Evolutionary conservation across 176 grass and related monocot species (phyloP), one percentile per base, ranked within the genome.

Genomic region (Cenchrus purpureus): DNA sequence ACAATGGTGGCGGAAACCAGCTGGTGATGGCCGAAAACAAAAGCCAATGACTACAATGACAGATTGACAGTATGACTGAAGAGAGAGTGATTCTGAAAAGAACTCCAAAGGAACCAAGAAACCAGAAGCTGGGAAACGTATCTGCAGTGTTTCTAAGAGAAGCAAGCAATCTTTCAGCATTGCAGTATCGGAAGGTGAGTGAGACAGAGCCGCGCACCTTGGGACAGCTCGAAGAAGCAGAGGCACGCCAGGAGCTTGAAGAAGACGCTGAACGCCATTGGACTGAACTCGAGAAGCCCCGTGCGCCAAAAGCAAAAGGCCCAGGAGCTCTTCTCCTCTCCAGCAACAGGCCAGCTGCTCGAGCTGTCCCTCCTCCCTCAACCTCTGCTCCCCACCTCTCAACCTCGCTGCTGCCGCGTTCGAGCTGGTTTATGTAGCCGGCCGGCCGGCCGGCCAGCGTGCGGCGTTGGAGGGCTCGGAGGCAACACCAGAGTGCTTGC

Each of bases 221-320:
- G 84, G 16, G 85, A 78, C 37, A 79, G 76, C 42, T 78, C 59
- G 52, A 88, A 20, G 75, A 78, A 50, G 77, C 69, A 83, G 85
- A 93, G 71, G 84, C 71, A 85, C 7, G 66, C 76, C 29, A 90
- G 66, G 81, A 81, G 57, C 76, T 79, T 68, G 84, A 87, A 51
- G 62, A 82, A 57, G 74, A 73, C 74, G 58, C 76, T 82, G 52
- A n/a, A 71, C 77, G 77, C 81, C 91, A 91, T 90, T 25, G 74
- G 65, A 61, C 45, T 58, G 53, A 76, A 76, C 56, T 66, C 34
- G 71, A 86, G 44, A 49, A 76, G 62, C 25, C 28, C 86, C 70
- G 37, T 40, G 37, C 37, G 25, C 20, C 22, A 7, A 40, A 40
- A 53, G 65, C 71, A 78, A 44, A 28, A 46, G 45, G 31, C 63